A percentile compares a stretch with the other conserved stretches of the same genome.
These are phyloP conservation scores for Plasmodium adleri DNA, from an alignment of 169 alveolate species.

Conservation along the genomic window DNA sequence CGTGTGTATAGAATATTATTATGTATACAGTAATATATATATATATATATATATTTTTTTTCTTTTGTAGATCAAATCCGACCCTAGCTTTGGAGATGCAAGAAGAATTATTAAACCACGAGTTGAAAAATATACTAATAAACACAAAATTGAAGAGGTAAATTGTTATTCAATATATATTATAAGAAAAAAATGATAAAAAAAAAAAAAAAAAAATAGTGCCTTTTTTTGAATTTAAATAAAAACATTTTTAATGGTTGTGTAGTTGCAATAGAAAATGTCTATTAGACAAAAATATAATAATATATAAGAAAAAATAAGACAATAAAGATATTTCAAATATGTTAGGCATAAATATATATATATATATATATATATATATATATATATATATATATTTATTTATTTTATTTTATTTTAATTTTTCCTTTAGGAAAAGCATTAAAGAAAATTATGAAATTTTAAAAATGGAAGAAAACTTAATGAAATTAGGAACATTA, in stretches of 20 bases:
- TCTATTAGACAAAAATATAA: background rate
- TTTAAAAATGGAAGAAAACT: conserved; percentile 85
- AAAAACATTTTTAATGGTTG: background rate
- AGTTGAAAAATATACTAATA: conserved; percentile 39
- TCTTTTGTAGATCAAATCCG: conserved; percentile 36
- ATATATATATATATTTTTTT: background rate
- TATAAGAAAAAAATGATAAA: background rate
- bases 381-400: background rate
- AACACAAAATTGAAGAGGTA: conserved; percentile 44
- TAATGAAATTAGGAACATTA: conserved; percentile 90
- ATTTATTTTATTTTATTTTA: conserved; percentile 3
- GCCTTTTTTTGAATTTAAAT: background rate
- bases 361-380: background rate
- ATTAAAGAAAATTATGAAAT: conserved; percentile 71
- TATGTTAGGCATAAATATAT: background rate
- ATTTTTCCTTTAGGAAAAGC: conserved; percentile 28
- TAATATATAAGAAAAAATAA: background rate
- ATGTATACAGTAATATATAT: background rate
- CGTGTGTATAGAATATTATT: background rate
- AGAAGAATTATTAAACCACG: conserved; percentile 62
- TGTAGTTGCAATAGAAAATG: too few species aligned
- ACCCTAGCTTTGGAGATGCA: conserved; percentile 69
- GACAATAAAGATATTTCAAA: background rate
- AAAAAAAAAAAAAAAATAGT: background rate
- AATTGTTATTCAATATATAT: too few species aligned